A percentile compares a stretch with the other conserved stretches of the same genome.
phyloP scores from a whole-genome alignment of 257 asterid species.

The Rauvolfia tetraphylla region DNA sequence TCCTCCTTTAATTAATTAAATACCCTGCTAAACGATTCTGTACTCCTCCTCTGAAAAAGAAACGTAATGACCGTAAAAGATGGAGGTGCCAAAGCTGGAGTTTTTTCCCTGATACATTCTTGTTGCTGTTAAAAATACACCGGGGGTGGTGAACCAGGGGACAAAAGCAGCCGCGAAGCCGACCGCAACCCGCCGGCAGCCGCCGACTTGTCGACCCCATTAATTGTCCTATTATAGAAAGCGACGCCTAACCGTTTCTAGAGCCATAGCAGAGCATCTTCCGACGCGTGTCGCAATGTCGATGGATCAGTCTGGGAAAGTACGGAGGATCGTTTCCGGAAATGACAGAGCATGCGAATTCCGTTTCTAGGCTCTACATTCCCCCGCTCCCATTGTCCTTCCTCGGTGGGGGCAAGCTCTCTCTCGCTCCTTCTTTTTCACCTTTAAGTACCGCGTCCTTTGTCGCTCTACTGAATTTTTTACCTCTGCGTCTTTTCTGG shows the following conservation, averaged over 20 bases:
- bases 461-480: neutral
- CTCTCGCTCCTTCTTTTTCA: neutral
- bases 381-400: constrained; percentile 16
- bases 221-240: constrained; percentile 34
- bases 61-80: neutral
- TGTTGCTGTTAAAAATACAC: too few relatives aligned
- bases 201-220: constrained; percentile 51
- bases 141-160: constrained; percentile 17
- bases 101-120: too few relatives aligned
- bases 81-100: too few relatives aligned
- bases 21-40: neutral
- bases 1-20: neutral
- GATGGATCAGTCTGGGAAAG: constrained; percentile 19
- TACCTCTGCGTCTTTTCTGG: neutral
- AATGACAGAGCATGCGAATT: constrained; percentile 50
- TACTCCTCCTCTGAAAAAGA: constrained; percentile 8
- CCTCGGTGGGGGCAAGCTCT: neutral
- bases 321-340: constrained; percentile 26
- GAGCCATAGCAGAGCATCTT: constrained; percentile 6
- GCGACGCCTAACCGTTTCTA: constrained; percentile 44
- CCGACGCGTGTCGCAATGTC: constrained; percentile 17
- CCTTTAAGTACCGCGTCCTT: neutral
- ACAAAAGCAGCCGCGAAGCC: constrained; percentile 29
- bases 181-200: constrained; percentile 50
- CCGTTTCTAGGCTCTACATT: constrained; percentile 37